A percentile compares a stretch with the other conserved stretches of the same genome.
Conservation (phyloP, 2,329 filamentous ascomycete species). For the Penicillium sp. region DNA sequence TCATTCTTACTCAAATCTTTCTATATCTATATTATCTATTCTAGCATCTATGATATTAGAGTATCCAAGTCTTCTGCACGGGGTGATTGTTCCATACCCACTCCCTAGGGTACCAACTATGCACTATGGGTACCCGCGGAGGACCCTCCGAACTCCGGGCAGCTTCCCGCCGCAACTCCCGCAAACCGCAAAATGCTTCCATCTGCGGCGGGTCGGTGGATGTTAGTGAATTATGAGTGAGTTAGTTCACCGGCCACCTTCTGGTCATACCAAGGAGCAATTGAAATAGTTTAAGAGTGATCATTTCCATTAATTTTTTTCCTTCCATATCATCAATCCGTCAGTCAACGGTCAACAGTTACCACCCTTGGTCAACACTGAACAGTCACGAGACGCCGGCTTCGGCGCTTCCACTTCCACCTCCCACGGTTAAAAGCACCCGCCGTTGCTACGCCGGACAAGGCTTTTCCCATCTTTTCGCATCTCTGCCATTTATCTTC, state of each 20-base stretch:
- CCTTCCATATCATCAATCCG: too few species aligned
- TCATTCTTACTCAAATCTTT: too few species aligned
- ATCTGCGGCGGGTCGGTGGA: constrained; percentile 22
- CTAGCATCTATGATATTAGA: too few species aligned
- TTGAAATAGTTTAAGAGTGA: neutral
- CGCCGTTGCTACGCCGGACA: constrained; percentile 23
- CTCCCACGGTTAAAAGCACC: constrained; percentile 9
- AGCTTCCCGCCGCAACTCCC: constrained; percentile 8
- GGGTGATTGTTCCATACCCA: too few species aligned
- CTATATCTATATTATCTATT: constrained; percentile 4
- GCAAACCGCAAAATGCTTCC: constrained; percentile 8
- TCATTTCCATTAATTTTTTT: neutral
- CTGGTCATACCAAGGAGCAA: constrained; percentile 2
- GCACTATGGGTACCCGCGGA: constrained; percentile 17
- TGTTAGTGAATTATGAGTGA: too few species aligned
- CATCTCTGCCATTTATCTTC: constrained; percentile 7
- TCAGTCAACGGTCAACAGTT: too few species aligned
- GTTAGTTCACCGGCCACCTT: constrained; percentile 9
- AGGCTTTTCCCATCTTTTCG: constrained; percentile 29
- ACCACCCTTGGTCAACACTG: too few species aligned
- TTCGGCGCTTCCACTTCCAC: constrained; percentile 39
- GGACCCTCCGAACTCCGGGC: constrained; percentile 29
- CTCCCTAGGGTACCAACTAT: too few species aligned
- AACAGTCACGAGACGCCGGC: constrained; percentile 28
- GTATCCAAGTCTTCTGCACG: too few species aligned